A percentile compares a stretch with the other conserved stretches of the same genome.
phyloP scores from a whole-genome alignment of 257 asterid species.

The Scutellaria minor region DNA sequence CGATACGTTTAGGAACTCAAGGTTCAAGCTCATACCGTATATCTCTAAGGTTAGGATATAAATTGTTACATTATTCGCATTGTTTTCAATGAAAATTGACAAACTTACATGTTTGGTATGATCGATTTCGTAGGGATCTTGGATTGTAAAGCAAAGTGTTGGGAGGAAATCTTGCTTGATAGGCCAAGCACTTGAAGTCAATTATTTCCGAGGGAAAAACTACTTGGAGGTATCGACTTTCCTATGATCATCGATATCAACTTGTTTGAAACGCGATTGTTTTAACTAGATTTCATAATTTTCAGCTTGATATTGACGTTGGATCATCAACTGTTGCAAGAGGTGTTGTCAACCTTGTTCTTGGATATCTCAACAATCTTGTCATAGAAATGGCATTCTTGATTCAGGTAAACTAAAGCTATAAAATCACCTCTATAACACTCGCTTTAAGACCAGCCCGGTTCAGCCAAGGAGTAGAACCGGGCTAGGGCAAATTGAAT shows the following conservation, averaged over 20 bases:
- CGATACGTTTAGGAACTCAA: constrained; percentile 79
- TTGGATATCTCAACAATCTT: constrained; percentile 68
- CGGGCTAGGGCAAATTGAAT: too few relatives aligned
- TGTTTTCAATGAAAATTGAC: too few relatives aligned
- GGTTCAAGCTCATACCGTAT: constrained; percentile 92
- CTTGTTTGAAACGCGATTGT: not conserved
- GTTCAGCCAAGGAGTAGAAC: too few relatives aligned
- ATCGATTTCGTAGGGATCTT: constrained; percentile 69
- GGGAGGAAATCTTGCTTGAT: constrained; percentile 90
- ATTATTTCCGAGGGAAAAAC: constrained; percentile 83
- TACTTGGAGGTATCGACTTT: constrained; percentile 81
- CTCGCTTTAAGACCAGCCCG: not conserved
- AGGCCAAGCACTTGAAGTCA: constrained; percentile 85
- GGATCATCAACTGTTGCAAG: constrained; percentile 77
- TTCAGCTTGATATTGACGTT: constrained; percentile 65
- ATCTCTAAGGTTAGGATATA: constrained; percentile 62
- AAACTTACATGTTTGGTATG: constrained; percentile 15
- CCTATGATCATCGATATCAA: not conserved
- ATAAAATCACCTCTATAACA: not conserved
- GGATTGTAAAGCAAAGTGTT: constrained; percentile 97
- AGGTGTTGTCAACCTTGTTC: constrained; percentile 66
- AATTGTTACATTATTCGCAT: too few relatives aligned
- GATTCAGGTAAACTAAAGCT: constrained; percentile 54
- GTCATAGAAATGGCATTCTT: constrained; percentile 74
- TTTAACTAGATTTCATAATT: constrained; percentile 1